These are phyloP conservation scores for Colletotrichum camelliae DNA, from an alignment of 2,329 filamentous ascomycete species.

Conservation along the genomic window DNA sequence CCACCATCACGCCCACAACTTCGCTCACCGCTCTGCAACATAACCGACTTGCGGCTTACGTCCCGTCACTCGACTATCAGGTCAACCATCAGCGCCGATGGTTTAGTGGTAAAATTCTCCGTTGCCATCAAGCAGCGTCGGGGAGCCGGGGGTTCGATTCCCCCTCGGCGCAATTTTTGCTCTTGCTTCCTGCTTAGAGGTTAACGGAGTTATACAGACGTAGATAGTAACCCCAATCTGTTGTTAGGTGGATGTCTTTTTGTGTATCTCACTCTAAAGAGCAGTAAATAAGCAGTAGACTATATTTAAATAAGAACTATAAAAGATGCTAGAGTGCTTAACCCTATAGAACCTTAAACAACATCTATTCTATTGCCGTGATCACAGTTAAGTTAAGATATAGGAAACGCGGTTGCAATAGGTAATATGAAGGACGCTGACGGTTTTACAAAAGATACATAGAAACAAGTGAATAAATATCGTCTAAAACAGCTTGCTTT, in stretches of 20 bases:
- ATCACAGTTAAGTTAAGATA: not conserved
- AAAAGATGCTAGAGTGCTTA: not conserved
- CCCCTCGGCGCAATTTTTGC: conserved; percentile 16
- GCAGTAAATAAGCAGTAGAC: not conserved
- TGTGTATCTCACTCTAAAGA: not conserved
- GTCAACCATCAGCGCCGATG: conserved; percentile 4
- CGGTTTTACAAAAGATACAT: not conserved
- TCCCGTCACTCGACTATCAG: accelerated
- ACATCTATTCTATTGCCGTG: not conserved
- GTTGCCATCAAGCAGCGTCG: conserved; percentile 20
- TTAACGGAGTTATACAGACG: not conserved
- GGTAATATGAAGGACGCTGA: not conserved
- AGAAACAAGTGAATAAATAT: not conserved
- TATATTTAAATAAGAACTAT: not conserved
- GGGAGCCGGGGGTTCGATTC: conserved; percentile 23
- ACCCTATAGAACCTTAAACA: not conserved
- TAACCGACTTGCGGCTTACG: accelerated
- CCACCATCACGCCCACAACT: not conserved
- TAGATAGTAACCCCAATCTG: not conserved
- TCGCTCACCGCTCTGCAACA: not conserved
- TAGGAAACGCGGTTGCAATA: not conserved
- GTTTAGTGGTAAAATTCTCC: conserved; percentile 24
- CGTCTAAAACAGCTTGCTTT: not conserved
- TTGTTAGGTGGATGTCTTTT: not conserved
- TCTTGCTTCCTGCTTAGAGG: not conserved